Percentiles rank a stretch among this genome's conserved stretches.
These are phyloP conservation scores for Rhizopogon parksii DNA, from an alignment of 1,284 basidiomycete genomes.

Conservation along the genomic window DNA sequence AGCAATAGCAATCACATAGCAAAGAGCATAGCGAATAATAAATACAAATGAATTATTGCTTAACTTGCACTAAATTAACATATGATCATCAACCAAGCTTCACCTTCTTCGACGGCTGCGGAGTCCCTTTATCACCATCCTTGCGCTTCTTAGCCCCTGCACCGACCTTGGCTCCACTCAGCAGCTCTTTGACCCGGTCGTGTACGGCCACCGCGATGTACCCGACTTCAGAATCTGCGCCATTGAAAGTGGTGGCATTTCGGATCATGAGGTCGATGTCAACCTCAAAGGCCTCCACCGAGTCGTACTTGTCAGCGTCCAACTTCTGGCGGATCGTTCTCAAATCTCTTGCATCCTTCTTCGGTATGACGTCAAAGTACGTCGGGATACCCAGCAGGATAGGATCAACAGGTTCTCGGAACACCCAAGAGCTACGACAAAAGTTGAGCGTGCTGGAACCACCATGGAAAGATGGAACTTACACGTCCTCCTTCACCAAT, in stretches of 20 bases:
- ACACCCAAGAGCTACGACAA: conserved; percentile 57
- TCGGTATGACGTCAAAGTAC: conserved; percentile 77
- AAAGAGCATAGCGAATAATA: conserved; percentile 18
- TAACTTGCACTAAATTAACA: conserved; percentile 19
- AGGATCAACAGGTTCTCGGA: conserved; percentile 83
- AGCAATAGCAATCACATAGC: conserved; percentile 24
- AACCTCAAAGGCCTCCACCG: conserved; percentile 68
- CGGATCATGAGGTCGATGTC: conserved; percentile 81
- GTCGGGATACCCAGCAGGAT: conserved; percentile 71
- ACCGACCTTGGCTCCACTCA: conserved; percentile 41
- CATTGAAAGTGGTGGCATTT: conserved; percentile 86
- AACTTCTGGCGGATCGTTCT: conserved; percentile 77
- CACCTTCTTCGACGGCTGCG: conserved; percentile 62
- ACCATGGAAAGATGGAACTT: conserved; percentile 27
- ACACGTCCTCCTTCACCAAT: conserved; percentile 68
- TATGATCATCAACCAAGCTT: conserved; percentile 38
- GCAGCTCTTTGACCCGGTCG: conserved; percentile 46
- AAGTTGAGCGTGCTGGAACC: conserved; percentile 7
- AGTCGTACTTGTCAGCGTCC: conserved; percentile 77
- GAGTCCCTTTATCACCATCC: conserved; percentile 53
- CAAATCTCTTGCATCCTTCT: conserved; percentile 84
- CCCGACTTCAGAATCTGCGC: conserved; percentile 70
- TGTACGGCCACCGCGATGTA: conserved; percentile 44
- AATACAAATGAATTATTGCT: conserved; percentile 26
- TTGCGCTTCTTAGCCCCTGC: conserved; percentile 54